Evolutionary conservation across 257 asterid species (phyloP).

Genomic region (Scutellaria galericulata): DNA sequence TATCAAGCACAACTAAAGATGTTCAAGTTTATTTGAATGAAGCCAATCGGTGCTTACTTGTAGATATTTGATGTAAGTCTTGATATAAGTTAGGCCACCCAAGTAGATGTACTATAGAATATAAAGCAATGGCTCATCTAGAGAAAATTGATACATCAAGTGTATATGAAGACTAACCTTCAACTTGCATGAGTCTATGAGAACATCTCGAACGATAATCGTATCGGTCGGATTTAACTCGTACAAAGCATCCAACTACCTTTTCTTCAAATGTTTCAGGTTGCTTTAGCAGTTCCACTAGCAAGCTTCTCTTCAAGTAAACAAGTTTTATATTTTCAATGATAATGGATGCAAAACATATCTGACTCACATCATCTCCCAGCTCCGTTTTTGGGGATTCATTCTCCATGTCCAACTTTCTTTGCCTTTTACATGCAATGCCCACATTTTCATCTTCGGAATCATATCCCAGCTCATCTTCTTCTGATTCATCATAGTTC

Average conservation of each 20-base stretch:
- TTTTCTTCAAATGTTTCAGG: conserved; percentile 68
- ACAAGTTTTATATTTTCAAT: conserved; percentile 76
- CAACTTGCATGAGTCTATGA: conserved; percentile 72
- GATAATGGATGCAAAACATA: conserved; percentile 59
- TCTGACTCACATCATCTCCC: conserved; percentile 33
- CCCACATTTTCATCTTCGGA: conserved; percentile 39
- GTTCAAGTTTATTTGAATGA: background rate
- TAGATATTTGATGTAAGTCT: conserved; percentile 18
- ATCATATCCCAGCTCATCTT: conserved; percentile 48
- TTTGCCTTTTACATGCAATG: conserved; percentile 40
- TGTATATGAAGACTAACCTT: conserved; percentile 57
- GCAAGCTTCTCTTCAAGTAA: conserved; percentile 71
- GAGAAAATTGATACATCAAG: conserved; percentile 13
- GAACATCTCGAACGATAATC: conserved; percentile 46
- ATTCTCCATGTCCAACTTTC: conserved; percentile 39
- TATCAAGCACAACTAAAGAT: conserved; percentile 15
- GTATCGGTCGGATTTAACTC: conserved; percentile 57
- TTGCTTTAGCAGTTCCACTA: conserved; percentile 56
- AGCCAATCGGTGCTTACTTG: conserved; percentile 2
- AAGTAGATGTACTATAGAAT: conserved; percentile 18
- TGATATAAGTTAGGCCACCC: conserved; percentile 11
- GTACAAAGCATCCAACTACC: conserved; percentile 71
- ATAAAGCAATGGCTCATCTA: conserved; percentile 25
- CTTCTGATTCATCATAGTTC: conserved; percentile 56
- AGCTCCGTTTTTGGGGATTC: conserved; percentile 33